phyloP scores from a whole-genome alignment of 169 alveolate species.

The Plasmodium yoelii region DNA sequence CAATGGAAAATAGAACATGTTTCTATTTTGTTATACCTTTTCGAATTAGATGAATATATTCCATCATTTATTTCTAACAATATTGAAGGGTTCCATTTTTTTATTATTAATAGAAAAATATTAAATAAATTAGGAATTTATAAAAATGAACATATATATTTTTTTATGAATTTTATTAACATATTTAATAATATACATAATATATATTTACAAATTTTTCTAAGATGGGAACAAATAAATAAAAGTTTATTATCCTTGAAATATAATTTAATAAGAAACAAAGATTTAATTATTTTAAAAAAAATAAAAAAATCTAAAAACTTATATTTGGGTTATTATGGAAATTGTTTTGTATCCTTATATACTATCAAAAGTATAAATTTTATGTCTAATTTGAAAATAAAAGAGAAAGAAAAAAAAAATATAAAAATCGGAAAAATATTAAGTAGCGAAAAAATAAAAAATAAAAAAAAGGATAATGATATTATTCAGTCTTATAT shows the following conservation, averaged over 20 bases:
- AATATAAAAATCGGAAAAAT: not conserved
- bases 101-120: constrained; percentile 13
- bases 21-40: constrained; percentile 20
- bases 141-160: constrained; percentile 35
- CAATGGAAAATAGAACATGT: constrained; percentile 47
- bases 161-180: constrained; percentile 42
- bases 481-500: not conserved
- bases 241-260: constrained; percentile 1
- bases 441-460: not conserved
- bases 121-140: constrained; percentile 39
- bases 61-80: constrained; percentile 18
- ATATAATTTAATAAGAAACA: constrained; percentile 15
- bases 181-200: constrained; percentile 46
- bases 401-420: not conserved
- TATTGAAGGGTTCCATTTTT: constrained; percentile 55
- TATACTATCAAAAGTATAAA: not conserved
- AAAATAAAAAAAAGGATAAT: not conserved
- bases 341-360: constrained; percentile 17
- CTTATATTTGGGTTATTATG: constrained; percentile 27
- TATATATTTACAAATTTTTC: constrained; percentile 34
- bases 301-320: not conserved
- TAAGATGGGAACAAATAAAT: constrained; percentile 1
- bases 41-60: constrained; percentile 35
- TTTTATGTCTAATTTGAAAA: not conserved
- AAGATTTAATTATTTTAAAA: constrained; percentile 24